Evolutionary conservation across 768 basidiomycete genomes (phyloP).

Genomic region (Agaricus bisporus): DNA sequence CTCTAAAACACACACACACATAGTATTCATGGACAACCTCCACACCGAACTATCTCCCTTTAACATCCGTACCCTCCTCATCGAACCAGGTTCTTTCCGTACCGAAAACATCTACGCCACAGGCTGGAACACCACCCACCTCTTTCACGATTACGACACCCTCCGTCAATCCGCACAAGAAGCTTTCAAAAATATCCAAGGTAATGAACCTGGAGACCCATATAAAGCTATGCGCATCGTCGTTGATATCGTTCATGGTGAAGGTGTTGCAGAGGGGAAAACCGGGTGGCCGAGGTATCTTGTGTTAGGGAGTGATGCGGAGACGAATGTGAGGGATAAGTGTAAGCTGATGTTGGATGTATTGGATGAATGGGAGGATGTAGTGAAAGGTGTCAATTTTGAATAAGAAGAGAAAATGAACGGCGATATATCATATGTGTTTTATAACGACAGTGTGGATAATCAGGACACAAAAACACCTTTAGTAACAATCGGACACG

Average conservation of each 20-base stretch:
- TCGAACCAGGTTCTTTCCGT: conserved; percentile 55
- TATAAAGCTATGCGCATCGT: conserved; percentile 49
- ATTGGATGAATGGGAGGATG: conserved; percentile 52
- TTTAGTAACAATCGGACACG: no score
- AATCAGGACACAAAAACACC: no score
- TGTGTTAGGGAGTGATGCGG: conserved; percentile 38
- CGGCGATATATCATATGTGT: background rate
- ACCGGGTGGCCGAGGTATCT: conserved; percentile 24
- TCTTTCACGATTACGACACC: conserved; percentile 43
- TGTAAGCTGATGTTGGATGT: conserved; percentile 35
- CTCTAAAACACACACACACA: no score
- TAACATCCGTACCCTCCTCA: conserved; percentile 49
- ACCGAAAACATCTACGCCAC: conserved; percentile 49
- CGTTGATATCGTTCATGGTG: conserved; percentile 43
- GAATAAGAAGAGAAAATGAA: conserved; percentile 11
- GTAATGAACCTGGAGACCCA: conserved; percentile 52
- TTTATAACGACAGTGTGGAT: no score
- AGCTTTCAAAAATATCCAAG: conserved; percentile 29
- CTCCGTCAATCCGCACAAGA: conserved; percentile 26
- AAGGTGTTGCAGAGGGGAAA: conserved; percentile 28
- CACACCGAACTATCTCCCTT: conserved; percentile 48
- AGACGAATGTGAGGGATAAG: conserved; percentile 43
- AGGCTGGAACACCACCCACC: conserved; percentile 29
- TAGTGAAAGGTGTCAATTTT: conserved; percentile 36
- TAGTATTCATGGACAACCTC: conserved; percentile 52